Evolutionary conservation across 306 rosid genomes (phyloP), one percentile per base, ranked within the genome.

Genomic region (Malus asiatica): DNA sequence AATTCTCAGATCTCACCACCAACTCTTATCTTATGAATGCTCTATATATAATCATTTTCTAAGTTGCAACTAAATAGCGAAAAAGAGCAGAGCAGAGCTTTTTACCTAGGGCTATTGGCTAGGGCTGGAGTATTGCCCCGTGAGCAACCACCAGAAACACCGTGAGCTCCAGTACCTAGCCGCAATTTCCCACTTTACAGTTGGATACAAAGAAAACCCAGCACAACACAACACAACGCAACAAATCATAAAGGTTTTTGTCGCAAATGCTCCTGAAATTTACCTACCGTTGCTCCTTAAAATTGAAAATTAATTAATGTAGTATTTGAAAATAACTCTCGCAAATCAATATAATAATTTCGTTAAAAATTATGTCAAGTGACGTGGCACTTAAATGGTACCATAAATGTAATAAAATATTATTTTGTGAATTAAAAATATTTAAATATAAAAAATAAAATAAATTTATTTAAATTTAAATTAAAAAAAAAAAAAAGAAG

Each of bases 1-100:
- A 48, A 48, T 61, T 44, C 69, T 38, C 59, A 73, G 77, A 73
- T 73, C 77, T 72, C 53, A 48, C 1, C 58, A 25, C 18, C 68
- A 57, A 9, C 55, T 10, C 15, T 33, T 35, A 48, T 58, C 25
- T 33, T 5, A 55, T 18, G 59, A 70, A 68, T 8, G 42, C 22
- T 66, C n/a, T 55, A 19, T 45, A 19, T 68, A 45, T 20, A 46
- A 25, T 48, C 14, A 51, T 61, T 61, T 61, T 27, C 66, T 61
- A 27, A 11, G 32, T 32, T 33, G 75, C 62, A 57, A 57, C 27
- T 35, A 22, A 10, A 71, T 4, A 48, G 64, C 32, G 3, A 20
- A 10, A 32, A 30, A 71, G 33, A 35, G 32, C 38, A 35, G 23
- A 58, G 4, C 57, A 35, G 23, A 58, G 4, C 57, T 15, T 8